Evolutionary conservation across 495 filamentous ascomycete species (phyloP), one percentile per base, ranked within the genome.

Genomic region (Mytilinidion resinicola): DNA sequence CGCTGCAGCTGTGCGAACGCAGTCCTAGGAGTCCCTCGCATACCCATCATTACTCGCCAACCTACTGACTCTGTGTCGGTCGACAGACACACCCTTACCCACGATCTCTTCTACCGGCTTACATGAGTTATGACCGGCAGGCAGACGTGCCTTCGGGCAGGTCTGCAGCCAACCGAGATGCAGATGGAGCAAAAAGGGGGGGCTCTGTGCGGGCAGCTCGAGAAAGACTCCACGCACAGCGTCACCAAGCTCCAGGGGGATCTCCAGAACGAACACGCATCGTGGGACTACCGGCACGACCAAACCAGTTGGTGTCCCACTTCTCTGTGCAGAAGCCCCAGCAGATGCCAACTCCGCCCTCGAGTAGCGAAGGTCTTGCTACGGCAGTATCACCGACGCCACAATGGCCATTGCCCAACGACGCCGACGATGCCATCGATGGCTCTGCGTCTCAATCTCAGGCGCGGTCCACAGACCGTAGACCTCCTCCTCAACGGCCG

Each of bases 401-500:
- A 36, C 57, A 56, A 57, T 68, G 62, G 65, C 62, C 62, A 10
- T 43, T 68, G 6, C 37, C 65, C 5, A 65, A 65, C 52, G 50
- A 59, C 48, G 11, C 38, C 14, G 37, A 57, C 1, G 56, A 63
- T 39, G 42, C 38, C 6, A 19, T 51, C 9, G 56, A 51, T 4
- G 12, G 42, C 7, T 19, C 47, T 25, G 44, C 19, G 11, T 48
- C 33, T 20, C 53, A 58, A 17, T 46, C 46, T 0, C 36, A 38
- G 25, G 20, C 53, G 12, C 21, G 25, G 4, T 33, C 2, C 39
- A 12, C 39, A 42, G 39, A 43, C 4, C 61, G 76, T 57, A 80
- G 80, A 34, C 78, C 80, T 61, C 79, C 85, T 42, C 86, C 86
- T 10, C 81, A 82, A 69, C 78, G 86, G 60, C 87, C 87, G 20